phyloP scores from a whole-genome alignment of 1,284 basidiomycete species.

The Cryptococcus neoformans region DNA sequence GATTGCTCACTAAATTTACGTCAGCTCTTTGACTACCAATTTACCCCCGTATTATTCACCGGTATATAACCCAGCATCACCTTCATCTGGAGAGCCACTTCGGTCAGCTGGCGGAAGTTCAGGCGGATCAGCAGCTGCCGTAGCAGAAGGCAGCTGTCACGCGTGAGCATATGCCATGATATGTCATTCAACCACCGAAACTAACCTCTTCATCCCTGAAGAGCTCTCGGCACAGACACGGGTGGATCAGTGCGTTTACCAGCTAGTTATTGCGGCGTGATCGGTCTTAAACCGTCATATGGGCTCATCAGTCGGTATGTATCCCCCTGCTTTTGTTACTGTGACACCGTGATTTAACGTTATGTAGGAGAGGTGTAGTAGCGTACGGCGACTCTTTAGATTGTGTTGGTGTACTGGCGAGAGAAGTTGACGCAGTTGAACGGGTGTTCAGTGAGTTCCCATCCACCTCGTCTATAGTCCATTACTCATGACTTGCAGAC shows the following conservation, averaged over 20 bases:
- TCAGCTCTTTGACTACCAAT: constrained; percentile 32
- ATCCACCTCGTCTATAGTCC: background rate
- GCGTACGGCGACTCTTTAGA: constrained; percentile 94
- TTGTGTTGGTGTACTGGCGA: constrained; percentile 80
- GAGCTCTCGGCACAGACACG: constrained; percentile 90
- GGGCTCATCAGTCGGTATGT: constrained; percentile 77
- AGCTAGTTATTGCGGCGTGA: constrained; percentile 88
- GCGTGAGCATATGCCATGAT: constrained; percentile 57
- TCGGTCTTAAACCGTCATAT: constrained; percentile 93
- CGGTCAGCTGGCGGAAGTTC: constrained; percentile 63
- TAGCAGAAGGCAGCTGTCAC: constrained; percentile 63
- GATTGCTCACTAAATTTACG: background rate
- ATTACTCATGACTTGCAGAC: constrained; percentile 50
- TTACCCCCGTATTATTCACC: constrained; percentile 46
- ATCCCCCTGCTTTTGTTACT: background rate
- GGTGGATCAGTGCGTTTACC: constrained; percentile 92
- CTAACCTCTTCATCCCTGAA: constrained; percentile 35
- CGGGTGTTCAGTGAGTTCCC: constrained; percentile 61
- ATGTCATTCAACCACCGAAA: background rate
- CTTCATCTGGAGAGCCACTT: constrained; percentile 48
- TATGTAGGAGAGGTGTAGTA: constrained; percentile 78
- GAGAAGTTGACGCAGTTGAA: constrained; percentile 55
- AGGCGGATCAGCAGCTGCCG: constrained; percentile 53
- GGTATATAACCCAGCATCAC: constrained; percentile 66
- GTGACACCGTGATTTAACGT: background rate